phyloP scores from a whole-genome alignment of 2,329 filamentous ascomycete genomes.

The Didymella pomorum region DNA sequence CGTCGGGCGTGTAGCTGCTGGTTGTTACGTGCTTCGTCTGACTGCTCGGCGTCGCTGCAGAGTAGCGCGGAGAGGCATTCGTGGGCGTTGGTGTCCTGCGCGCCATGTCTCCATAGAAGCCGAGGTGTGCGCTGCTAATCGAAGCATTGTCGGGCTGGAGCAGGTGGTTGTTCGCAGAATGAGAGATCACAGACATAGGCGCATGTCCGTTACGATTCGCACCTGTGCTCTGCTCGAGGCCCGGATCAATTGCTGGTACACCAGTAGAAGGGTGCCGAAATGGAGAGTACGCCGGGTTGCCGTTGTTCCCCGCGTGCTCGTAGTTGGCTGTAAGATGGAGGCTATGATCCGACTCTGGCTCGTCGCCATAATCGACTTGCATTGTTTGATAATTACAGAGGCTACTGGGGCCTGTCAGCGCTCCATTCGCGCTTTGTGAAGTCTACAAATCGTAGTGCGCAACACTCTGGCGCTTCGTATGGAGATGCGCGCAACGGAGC shows the following conservation, averaged over 20 bases:
- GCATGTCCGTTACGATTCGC: slow-evolving; percentile 47
- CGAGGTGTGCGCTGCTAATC: slow-evolving; percentile 38
- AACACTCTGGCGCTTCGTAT: slow-evolving; percentile 21
- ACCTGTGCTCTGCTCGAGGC: slow-evolving; percentile 47
- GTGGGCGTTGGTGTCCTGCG: slow-evolving; percentile 48
- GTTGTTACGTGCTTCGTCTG: slow-evolving; percentile 44
- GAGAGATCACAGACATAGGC: slow-evolving; percentile 44
- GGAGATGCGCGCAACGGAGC: slow-evolving; percentile 19
- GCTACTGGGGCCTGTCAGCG: slow-evolving; percentile 39
- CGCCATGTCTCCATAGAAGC: slow-evolving; percentile 51
- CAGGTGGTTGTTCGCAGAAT: slow-evolving; percentile 42
- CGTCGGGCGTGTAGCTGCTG: slow-evolving; percentile 51
- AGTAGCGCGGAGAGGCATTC: slow-evolving; percentile 51
- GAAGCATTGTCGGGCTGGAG: slow-evolving; percentile 49
- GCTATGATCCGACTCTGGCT: slow-evolving; percentile 44
- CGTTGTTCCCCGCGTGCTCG: slow-evolving; percentile 42
- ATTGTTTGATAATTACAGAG: slow-evolving; percentile 41
- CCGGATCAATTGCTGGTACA: slow-evolving; percentile 48
- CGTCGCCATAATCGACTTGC: slow-evolving; percentile 50
- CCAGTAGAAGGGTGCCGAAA: slow-evolving; percentile 44
- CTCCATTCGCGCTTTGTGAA: slow-evolving; percentile 42
- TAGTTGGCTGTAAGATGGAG: slow-evolving; percentile 45
- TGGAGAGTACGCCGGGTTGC: slow-evolving; percentile 42
- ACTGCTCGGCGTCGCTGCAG: slow-evolving; percentile 45
- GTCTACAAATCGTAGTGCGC: slow-evolving; percentile 29